phyloP scores from a whole-genome alignment of 2,329 filamentous ascomycete species.

The Gyromitra esculenta region DNA sequence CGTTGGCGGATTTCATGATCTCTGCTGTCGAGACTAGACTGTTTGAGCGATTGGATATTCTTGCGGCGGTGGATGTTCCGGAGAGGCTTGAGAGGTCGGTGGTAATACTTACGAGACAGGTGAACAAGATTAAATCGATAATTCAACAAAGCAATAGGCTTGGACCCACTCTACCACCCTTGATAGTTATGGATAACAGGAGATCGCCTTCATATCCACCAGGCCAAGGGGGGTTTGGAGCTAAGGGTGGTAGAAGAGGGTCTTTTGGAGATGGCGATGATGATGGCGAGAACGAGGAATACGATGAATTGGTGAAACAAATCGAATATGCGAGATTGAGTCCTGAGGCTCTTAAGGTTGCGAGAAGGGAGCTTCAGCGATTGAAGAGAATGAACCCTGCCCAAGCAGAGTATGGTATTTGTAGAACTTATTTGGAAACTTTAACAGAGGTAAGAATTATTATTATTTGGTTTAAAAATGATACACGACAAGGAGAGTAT shows the following conservation, averaged over 20 bases:
- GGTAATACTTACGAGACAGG: constrained; percentile 82
- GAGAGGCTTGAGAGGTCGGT: constrained; percentile 82
- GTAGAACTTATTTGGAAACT: constrained; percentile 91
- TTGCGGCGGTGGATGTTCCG: constrained; percentile 82
- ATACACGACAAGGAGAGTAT: neutral
- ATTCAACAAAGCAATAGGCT: constrained; percentile 68
- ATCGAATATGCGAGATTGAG: constrained; percentile 82
- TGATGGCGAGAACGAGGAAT: constrained; percentile 86
- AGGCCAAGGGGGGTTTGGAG: constrained; percentile 25
- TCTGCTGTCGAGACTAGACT: constrained; percentile 87
- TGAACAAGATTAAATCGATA: constrained; percentile 83
- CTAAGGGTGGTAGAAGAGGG: constrained; percentile 36
- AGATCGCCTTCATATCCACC: constrained; percentile 72
- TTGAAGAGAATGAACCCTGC: constrained; percentile 95
- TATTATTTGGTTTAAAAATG: neutral
- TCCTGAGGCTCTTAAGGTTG: constrained; percentile 75
- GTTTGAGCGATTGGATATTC: constrained; percentile 87
- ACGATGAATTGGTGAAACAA: constrained; percentile 90
- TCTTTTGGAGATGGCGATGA: constrained; percentile 58
- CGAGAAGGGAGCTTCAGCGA: constrained; percentile 85
- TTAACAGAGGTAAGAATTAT: constrained; percentile 70
- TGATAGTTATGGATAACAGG: constrained; percentile 54
- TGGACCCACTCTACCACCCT: constrained; percentile 40
- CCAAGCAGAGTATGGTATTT: constrained; percentile 95
- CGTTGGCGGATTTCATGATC: constrained; percentile 94